Evolutionary conservation across 352 stramenopile genomes (phyloP).

Genomic region (Blastocystis sp.): DNA sequence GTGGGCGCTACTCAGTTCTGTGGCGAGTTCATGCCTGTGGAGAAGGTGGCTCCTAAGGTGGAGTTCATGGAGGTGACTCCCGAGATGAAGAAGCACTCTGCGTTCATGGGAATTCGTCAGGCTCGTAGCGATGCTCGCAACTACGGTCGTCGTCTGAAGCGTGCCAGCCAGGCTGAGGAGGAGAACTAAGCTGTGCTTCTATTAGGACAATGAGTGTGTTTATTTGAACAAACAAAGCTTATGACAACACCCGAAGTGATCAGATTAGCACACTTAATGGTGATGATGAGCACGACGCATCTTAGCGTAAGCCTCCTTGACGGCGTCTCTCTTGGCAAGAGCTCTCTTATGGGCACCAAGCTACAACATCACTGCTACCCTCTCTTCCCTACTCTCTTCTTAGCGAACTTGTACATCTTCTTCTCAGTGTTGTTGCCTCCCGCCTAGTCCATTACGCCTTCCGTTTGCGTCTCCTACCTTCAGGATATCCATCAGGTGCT

Average conservation of each 20-base stretch:
- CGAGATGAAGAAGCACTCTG: conserved; percentile 65
- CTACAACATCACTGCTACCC: neutral
- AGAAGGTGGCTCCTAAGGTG: conserved; percentile 63
- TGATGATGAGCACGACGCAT: conserved; percentile 54
- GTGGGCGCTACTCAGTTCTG: conserved; percentile 71
- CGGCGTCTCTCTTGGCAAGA: conserved; percentile 33
- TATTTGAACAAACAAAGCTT: neutral
- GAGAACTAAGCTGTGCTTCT: neutral
- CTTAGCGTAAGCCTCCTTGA: conserved; percentile 49
- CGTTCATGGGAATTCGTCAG: conserved; percentile 61
- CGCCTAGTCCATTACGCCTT: neutral
- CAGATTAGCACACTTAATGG: conserved; percentile 1
- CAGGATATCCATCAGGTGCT: conserved; percentile 55
- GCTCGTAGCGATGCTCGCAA: neutral
- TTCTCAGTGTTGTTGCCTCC: conserved; percentile 51
- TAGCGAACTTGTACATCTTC: conserved; percentile 54
- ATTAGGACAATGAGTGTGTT: neutral
- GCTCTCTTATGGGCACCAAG: conserved; percentile 47
- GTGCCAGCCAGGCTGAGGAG: neutral
- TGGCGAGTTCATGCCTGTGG: conserved; percentile 68
- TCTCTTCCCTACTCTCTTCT: conserved; percentile 22
- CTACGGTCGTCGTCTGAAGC: neutral
- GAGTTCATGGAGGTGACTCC: conserved; percentile 70
- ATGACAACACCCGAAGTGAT: neutral
- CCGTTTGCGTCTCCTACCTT: neutral